Percentiles rank a stretch among this genome's conserved stretches.
These are phyloP conservation scores for Irpex sp. DNA, from an alignment of 1,284 basidiomycete species.

Conservation along the genomic window DNA sequence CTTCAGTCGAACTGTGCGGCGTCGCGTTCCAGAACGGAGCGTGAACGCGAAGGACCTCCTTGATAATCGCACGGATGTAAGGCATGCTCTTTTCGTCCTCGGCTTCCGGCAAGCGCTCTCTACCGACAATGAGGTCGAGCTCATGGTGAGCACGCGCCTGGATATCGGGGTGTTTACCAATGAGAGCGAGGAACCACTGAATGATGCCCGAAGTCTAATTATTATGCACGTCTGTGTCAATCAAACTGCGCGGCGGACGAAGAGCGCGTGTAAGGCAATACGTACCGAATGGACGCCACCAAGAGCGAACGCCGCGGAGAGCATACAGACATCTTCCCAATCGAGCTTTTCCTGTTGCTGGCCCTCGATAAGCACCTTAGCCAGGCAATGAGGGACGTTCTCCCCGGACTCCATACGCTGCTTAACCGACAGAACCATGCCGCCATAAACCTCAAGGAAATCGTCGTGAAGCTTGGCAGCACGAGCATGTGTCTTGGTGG, in stretches of 20 bases:
- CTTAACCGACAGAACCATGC: constrained; percentile 20
- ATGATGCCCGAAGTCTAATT: constrained; percentile 16
- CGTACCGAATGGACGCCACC: constrained; percentile 37
- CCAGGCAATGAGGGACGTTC: constrained; percentile 26
- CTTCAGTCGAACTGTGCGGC: constrained; percentile 31
- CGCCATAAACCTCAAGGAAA: constrained; percentile 26
- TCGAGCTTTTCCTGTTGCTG: constrained; percentile 33
- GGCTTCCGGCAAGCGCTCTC: constrained; percentile 12
- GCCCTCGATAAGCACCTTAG: constrained; percentile 32
- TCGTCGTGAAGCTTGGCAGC: constrained; percentile 30
- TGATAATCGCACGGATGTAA: constrained; percentile 13
- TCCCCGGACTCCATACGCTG: constrained; percentile 20
- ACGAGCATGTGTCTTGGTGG: constrained; percentile 25
- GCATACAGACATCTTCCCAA: constrained; percentile 33
- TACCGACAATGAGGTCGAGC: constrained; percentile 13
- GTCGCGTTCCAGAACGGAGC: constrained; percentile 28
- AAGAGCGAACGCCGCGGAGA: constrained; percentile 33
- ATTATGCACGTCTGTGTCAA: neutral
- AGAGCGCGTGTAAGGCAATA: constrained; percentile 5
- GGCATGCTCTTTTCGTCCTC: constrained; percentile 13
- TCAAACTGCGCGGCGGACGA: neutral
- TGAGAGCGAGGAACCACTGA: constrained; percentile 18
- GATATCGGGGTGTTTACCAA: constrained; percentile 15
- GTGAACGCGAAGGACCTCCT: constrained; percentile 19
- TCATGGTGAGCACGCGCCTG: constrained; percentile 16